Percentiles rank a stretch among this genome's conserved stretches.
Conservation (phyloP, 345 rosid species). For the Populus tremula region DNA sequence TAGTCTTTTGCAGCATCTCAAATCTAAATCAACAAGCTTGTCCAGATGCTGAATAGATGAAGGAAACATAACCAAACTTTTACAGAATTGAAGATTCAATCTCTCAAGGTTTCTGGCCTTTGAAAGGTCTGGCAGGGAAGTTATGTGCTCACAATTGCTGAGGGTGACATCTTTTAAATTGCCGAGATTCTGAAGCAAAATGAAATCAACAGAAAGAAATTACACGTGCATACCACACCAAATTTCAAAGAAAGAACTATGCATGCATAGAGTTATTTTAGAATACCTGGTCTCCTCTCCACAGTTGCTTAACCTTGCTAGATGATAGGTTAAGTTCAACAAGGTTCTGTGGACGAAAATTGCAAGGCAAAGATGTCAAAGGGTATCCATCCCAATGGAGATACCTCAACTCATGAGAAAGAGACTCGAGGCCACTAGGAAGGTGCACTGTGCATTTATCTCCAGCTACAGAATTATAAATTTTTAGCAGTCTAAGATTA, state of each 20-base stretch:
- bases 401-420: no score
- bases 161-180: constrained; percentile 2
- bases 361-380: constrained; percentile 5
- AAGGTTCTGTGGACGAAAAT: constrained; percentile 7
- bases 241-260: no score
- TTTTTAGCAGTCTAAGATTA: no score
- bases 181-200: constrained; percentile 1
- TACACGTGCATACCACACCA: no score
- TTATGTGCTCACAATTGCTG: not conserved
- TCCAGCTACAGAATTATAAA: no score
- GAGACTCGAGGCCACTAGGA: no score
- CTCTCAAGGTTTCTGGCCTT: not conserved
- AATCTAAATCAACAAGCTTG: not conserved
- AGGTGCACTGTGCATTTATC: no score
- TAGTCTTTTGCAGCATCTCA: not conserved
- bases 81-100: not conserved
- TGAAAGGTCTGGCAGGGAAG: not conserved
- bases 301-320: constrained; percentile 10
- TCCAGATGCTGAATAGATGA: not conserved
- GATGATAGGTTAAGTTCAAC: constrained; percentile 3
- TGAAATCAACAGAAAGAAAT: no score
- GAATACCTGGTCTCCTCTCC: constrained; percentile 9
- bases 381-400: constrained; percentile 10
- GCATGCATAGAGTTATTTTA: no score
- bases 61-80: not conserved